Evolutionary conservation across 2,329 filamentous ascomycete species (phyloP).

Genomic region (Berkeleyomyces basicola): DNA sequence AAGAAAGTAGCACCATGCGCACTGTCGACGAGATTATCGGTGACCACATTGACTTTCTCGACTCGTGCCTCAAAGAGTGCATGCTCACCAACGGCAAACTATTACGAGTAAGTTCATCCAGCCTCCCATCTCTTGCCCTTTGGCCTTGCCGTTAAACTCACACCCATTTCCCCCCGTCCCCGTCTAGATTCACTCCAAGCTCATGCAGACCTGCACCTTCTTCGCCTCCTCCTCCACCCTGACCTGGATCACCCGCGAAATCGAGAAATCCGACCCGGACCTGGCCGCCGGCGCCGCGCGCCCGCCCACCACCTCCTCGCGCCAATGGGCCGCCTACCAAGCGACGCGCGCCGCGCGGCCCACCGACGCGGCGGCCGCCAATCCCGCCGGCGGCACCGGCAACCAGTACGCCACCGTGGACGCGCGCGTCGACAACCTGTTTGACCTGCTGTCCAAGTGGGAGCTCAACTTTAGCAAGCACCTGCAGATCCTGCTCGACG

Average conservation of each 20-base stretch:
- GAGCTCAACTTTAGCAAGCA: conserved; percentile 87
- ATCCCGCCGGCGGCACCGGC: conserved; percentile 22
- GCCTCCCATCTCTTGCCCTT: background rate
- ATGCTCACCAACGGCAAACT: conserved; percentile 97
- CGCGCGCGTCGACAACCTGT: conserved; percentile 55
- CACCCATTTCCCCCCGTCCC: background rate
- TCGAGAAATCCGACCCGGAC: conserved; percentile 71
- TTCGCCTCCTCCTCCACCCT: conserved; percentile 66
- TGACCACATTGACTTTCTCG: conserved; percentile 94
- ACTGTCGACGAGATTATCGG: conserved; percentile 98
- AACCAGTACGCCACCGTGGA: conserved; percentile 23
- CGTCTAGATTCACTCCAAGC: conserved; percentile 78
- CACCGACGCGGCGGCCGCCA: conserved; percentile 20
- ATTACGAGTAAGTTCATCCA: conserved; percentile 48
- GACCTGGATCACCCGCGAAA: conserved; percentile 66
- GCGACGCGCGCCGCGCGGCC: conserved; percentile 28
- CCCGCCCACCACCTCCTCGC: conserved; percentile 40
- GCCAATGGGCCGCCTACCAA: conserved; percentile 45
- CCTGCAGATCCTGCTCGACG: conserved; percentile 83
- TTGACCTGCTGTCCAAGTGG: conserved; percentile 78
- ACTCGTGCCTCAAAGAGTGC: conserved; percentile 95
- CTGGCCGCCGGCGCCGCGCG: conserved; percentile 37
- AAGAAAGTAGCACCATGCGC: conserved; percentile 28
- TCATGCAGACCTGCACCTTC: conserved; percentile 89
- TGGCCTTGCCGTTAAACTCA: background rate